Conservation (phyloP, 306 rosid genomes). For the Vigna reflexopilosa region DNA sequence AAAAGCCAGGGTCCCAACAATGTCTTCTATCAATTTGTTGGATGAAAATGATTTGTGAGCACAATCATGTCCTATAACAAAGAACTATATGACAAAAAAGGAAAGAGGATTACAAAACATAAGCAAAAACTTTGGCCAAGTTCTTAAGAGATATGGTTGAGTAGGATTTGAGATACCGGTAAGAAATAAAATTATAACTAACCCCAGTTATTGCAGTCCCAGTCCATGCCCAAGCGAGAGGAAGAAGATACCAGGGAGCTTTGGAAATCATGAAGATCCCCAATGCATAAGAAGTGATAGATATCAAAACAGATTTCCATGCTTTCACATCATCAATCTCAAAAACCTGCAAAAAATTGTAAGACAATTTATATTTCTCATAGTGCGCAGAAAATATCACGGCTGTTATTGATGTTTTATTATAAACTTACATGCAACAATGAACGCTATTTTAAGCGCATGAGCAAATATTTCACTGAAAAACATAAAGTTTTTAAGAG, state of each 20-base stretch:
- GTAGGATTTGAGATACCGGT: background rate
- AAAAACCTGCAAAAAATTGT: constrained; percentile 64
- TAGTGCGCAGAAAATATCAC: constrained; percentile 27
- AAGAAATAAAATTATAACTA: constrained; percentile 46
- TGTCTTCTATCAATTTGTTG: constrained; percentile 94
- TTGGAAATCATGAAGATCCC: constrained; percentile 87
- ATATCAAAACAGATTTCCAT: constrained; percentile 86
- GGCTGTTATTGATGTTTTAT: background rate
- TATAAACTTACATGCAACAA: background rate
- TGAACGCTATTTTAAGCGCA: background rate
- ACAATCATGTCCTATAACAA: constrained; percentile 98
- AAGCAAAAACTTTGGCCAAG: background rate
- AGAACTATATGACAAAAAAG: constrained; percentile 61
- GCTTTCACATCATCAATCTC: constrained; percentile 83
- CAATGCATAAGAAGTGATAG: constrained; percentile 80
- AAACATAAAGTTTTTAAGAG: constrained; percentile 21
- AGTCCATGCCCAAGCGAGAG: constrained; percentile 99
- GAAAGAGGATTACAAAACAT: constrained; percentile 46
- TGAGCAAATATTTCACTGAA: background rate
- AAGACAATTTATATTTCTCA: constrained; percentile 25
- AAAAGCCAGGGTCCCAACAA: constrained; percentile 95
- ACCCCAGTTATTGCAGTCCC: constrained; percentile 99
- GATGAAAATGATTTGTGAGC: constrained; percentile 95
- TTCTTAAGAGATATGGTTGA: background rate
- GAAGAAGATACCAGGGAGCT: constrained; percentile 97